Percentiles rank a stretch among this genome's conserved stretches.
Evolutionary conservation across 2,329 filamentous ascomycete genomes (phyloP).

Genomic region (Achaetomium macrosporum): DNA sequence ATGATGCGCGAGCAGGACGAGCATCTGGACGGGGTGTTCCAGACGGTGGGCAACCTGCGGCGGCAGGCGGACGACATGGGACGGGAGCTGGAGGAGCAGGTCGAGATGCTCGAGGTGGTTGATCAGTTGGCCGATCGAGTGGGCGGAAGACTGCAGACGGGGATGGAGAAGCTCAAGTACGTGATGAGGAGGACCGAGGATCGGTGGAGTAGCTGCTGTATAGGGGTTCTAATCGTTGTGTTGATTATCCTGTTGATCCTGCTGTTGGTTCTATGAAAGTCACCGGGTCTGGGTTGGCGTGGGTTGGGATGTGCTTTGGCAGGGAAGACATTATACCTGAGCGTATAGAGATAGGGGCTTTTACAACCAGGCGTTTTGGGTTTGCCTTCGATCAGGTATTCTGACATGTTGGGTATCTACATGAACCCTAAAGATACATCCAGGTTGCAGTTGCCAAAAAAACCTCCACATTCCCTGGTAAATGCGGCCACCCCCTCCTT

Average conservation of each 20-base stretch:
- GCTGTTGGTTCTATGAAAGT: conserved; percentile 53
- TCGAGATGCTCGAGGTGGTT: conserved; percentile 78
- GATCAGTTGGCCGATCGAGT: conserved; percentile 83
- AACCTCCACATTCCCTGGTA: not conserved
- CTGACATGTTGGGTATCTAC: conserved; percentile 10
- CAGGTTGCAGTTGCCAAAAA: not conserved
- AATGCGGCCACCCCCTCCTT: not conserved
- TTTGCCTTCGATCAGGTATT: conserved; percentile 3
- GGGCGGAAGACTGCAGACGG: conserved; percentile 75
- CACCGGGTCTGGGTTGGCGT: not conserved
- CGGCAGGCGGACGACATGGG: conserved; percentile 95
- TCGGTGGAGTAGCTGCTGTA: conserved; percentile 80
- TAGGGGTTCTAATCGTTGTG: conserved; percentile 79
- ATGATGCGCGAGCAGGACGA: conserved; percentile 95
- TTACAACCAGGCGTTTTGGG: conserved; percentile 18
- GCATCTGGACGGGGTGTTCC: conserved; percentile 86
- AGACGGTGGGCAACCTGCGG: conserved; percentile 84
- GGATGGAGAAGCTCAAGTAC: conserved; percentile 78
- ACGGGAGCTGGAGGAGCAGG: conserved; percentile 90
- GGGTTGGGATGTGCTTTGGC: not conserved
- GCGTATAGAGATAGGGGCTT: conserved; percentile 5
- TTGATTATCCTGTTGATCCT: conserved; percentile 81
- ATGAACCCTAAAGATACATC: not conserved
- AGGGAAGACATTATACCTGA: not conserved
- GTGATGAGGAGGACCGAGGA: conserved; percentile 91